phyloP scores from a whole-genome alignment of 176 grass and related monocot species.

The Alloteropsis semialata region DNA sequence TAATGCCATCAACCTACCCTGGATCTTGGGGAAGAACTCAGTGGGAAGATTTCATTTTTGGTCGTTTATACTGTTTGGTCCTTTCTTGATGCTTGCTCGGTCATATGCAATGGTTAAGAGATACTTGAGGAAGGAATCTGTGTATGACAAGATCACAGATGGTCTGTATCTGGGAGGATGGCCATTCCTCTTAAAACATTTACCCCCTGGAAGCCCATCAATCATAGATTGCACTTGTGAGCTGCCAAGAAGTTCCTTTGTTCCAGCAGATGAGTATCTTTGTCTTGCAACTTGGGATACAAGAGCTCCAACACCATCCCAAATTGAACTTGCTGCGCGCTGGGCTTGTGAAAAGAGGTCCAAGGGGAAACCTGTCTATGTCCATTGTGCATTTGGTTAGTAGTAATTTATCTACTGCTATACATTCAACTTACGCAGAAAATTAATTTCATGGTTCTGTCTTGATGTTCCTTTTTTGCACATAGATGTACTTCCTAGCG shows the following conservation, averaged over 20 bases:
- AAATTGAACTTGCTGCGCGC: constrained; percentile 70
- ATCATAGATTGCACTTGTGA: constrained; percentile 94
- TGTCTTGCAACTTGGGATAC: constrained; percentile 84
- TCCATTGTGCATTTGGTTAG: constrained; percentile 93
- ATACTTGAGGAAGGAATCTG: constrained; percentile 65
- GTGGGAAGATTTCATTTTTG: constrained; percentile 66
- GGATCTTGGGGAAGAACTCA: constrained; percentile 81
- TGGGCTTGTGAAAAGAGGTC: constrained; percentile 78
- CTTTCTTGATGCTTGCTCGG: constrained; percentile 61
- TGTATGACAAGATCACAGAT: constrained; percentile 58
- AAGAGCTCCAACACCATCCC: constrained; percentile 50
- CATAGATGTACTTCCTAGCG: neutral
- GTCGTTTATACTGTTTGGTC: constrained; percentile 63
- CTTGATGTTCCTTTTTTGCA: neutral
- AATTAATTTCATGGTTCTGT: neutral
- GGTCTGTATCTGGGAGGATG: constrained; percentile 20
- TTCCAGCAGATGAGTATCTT: constrained; percentile 60
- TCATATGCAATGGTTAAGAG: constrained; percentile 70
- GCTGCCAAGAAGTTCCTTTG: constrained; percentile 56
- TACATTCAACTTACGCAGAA: neutral
- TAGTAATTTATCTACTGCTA: neutral
- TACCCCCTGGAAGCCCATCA: constrained; percentile 67
- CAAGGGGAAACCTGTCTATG: constrained; percentile 62
- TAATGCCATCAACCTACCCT: constrained; percentile 62
- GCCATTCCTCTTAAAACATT: constrained; percentile 41